These are phyloP conservation scores for Ophiostoma sp. DNA, from an alignment of 2,329 filamentous ascomycete species.

Conservation along the genomic window DNA sequence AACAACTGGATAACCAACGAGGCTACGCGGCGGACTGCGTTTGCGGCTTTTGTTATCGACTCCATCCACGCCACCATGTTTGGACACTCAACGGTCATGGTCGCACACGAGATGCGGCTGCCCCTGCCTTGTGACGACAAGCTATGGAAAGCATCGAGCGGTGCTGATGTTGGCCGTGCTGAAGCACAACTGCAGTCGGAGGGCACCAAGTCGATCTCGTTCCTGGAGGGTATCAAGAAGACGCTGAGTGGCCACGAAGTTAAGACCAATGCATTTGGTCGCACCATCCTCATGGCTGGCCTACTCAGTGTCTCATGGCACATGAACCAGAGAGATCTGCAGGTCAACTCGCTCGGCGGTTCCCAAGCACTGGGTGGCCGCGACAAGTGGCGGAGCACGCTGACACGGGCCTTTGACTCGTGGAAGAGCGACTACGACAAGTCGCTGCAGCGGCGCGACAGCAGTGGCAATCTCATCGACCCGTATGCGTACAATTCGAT, in stretches of 20 bases:
- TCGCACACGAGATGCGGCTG: conserved; percentile 88
- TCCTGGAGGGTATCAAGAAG: conserved; percentile 84
- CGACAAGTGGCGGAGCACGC: conserved; percentile 81
- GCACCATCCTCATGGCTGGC: conserved; percentile 90
- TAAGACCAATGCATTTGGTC: conserved; percentile 85
- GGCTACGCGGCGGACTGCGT: conserved; percentile 80
- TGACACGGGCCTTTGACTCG: conserved; percentile 84
- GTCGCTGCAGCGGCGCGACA: conserved; percentile 50
- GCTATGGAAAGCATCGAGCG: conserved; percentile 85
- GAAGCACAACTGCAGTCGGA: conserved; percentile 75
- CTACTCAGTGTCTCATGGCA: conserved; percentile 93
- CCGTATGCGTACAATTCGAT: conserved; percentile 39
- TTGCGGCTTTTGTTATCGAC: conserved; percentile 91
- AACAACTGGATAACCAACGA: conserved; percentile 94
- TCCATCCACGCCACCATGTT: conserved; percentile 98
- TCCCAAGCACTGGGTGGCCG: conserved; percentile 74
- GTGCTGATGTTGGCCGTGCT: conserved; percentile 76
- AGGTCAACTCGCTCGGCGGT: conserved; percentile 74
- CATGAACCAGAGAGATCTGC: conserved; percentile 92
- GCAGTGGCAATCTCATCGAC: conserved; percentile 18
- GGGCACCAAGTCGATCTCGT: conserved; percentile 77
- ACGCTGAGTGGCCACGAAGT: conserved; percentile 82
- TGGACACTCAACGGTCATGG: conserved; percentile 94
- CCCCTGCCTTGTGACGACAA: conserved; percentile 89
- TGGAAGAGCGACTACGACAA: conserved; percentile 93